These are phyloP conservation scores for Starmerella apis DNA, from an alignment of 805 yeast genomes.

Conservation along the genomic window DNA sequence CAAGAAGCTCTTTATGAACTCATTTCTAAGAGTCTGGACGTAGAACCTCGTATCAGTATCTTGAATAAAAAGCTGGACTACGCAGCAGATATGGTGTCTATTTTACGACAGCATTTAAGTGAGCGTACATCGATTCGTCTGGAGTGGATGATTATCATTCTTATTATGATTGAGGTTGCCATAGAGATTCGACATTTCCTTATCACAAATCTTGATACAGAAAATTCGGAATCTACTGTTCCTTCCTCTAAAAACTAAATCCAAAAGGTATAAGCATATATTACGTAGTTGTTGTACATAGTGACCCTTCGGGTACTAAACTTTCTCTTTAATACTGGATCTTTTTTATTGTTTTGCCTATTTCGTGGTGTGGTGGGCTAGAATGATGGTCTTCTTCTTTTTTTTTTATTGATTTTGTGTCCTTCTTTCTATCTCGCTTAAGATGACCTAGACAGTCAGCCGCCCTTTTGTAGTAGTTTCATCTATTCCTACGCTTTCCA, in stretches of 20 bases:
- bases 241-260: no score
- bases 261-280: no score
- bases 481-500: not conserved
- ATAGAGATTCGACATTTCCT: conserved; percentile 45
- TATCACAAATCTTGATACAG: not conserved
- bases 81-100: conserved; percentile 78
- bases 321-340: no score
- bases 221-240: not conserved
- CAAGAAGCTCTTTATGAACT: conserved; percentile 65
- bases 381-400: no score
- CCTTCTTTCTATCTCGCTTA: no score
- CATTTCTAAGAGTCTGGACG: conserved; percentile 62
- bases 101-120: conserved; percentile 59
- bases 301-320: not conserved
- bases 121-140: conserved; percentile 66
- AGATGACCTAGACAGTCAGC: not conserved
- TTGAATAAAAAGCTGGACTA: conserved; percentile 80
- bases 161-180: conserved; percentile 75
- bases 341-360: no score
- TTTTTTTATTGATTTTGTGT: not conserved
- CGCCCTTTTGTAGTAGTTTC: not conserved
- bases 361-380: no score
- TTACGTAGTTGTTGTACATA: no score
- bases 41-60: conserved; percentile 64
- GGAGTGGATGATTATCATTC: conserved; percentile 78